These are phyloP conservation scores for Colletotrichum abscissum DNA, from an alignment of 2,329 filamentous ascomycete genomes.

Conservation along the genomic window DNA sequence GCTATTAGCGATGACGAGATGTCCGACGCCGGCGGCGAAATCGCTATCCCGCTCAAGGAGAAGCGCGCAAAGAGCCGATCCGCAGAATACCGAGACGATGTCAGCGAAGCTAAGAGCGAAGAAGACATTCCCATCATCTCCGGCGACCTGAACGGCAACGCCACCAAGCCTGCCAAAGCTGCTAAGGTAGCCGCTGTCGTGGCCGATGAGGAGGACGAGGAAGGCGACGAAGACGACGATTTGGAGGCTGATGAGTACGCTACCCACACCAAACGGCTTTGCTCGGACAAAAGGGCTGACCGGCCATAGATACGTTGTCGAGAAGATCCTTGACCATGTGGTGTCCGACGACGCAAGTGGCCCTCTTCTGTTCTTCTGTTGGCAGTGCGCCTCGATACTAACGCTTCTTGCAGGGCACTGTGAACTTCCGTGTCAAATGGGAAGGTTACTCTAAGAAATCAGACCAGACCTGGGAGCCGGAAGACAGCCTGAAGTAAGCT, in stretches of 20 bases:
- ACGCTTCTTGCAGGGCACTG: slow-evolving; percentile 51
- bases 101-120: slow-evolving; percentile 24
- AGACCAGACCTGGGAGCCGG: slow-evolving; percentile 84
- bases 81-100: slow-evolving; percentile 15
- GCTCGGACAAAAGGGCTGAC: slow-evolving; percentile 32
- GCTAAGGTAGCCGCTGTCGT: not conserved
- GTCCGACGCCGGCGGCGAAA: slow-evolving; percentile 41
- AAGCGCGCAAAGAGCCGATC: slow-evolving; percentile 26
- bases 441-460: slow-evolving; percentile 77
- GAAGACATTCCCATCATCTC: slow-evolving; percentile 1
- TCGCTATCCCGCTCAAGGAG: slow-evolving; percentile 16
- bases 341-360: slow-evolving; percentile 64
- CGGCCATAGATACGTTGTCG: slow-evolving; percentile 73
- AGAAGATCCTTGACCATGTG: slow-evolving; percentile 76
- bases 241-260: slow-evolving; percentile 43
- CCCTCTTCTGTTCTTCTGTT: not conserved
- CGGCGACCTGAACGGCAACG: slow-evolving; percentile 27
- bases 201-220: slow-evolving; percentile 43
- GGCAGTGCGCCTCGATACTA: not conserved
- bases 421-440: slow-evolving; percentile 83
- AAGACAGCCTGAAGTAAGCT: slow-evolving; percentile 73
- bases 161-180: slow-evolving; percentile 35
- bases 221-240: slow-evolving; percentile 57
- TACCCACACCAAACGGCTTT: not conserved
- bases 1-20: slow-evolving; percentile 51